Evolutionary conservation across 257 asterid genomes (phyloP).

Genomic region (Capsicum baccatum): DNA sequence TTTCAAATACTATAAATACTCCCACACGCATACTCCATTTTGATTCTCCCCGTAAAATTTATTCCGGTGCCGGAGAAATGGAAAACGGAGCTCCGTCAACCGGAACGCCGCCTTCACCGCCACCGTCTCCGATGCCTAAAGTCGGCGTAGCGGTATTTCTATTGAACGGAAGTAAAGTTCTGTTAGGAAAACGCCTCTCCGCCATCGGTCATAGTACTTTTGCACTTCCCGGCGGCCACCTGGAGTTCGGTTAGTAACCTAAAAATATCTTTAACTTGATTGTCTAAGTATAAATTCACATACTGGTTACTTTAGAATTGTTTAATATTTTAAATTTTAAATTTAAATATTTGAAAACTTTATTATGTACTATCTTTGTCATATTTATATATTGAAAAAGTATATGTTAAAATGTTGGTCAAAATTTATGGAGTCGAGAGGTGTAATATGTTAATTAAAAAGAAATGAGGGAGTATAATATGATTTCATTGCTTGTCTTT

Average conservation of each 20-base stretch:
- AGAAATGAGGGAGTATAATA: too few relatives aligned
- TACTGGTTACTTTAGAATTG: background rate
- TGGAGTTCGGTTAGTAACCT: constrained; percentile 62
- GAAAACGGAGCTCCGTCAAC: background rate
- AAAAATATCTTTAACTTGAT: background rate
- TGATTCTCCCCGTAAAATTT: background rate
- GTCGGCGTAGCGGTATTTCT: constrained; percentile 68
- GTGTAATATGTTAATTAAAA: too few relatives aligned
- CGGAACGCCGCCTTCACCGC: background rate
- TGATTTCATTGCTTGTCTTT: too few relatives aligned
- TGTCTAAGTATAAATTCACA: background rate
- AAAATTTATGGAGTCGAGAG: too few relatives aligned
- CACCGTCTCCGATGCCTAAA: constrained; percentile 37
- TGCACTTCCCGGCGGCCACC: constrained; percentile 79
- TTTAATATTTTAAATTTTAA: too few relatives aligned
- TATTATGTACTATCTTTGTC: too few relatives aligned
- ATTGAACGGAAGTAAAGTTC: constrained; percentile 49
- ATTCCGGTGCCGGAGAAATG: constrained; percentile 18
- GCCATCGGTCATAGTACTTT: constrained; percentile 62
- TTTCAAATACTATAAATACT: background rate
- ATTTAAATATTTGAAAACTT: too few relatives aligned
- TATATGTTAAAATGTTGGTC: too few relatives aligned
- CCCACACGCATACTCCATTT: background rate
- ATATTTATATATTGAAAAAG: too few relatives aligned
- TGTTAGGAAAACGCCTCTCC: constrained; percentile 69